Percentiles rank a stretch among this genome's conserved stretches.
Evolutionary conservation across 495 filamentous ascomycete species (phyloP).

Genomic region (Trichoderma erinaceum): DNA sequence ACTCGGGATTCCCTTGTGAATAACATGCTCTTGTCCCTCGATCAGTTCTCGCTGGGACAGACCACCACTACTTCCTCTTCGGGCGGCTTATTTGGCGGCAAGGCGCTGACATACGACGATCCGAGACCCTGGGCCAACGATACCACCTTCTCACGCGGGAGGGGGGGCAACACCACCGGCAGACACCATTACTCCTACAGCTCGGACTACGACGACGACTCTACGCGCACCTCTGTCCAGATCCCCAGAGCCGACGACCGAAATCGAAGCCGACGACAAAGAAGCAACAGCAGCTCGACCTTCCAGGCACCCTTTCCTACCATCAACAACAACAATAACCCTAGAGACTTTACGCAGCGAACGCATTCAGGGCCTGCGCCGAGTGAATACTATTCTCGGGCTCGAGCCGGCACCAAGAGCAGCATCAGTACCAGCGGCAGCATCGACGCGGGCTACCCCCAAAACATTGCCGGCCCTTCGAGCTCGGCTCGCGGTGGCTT

Average conservation of each 20-base stretch:
- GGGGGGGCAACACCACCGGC: background rate
- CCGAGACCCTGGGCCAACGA: conserved; percentile 9
- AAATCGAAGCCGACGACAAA: conserved; percentile 37
- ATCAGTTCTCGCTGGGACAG: conserved; percentile 62
- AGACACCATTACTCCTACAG: conserved; percentile 67
- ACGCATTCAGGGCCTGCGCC: conserved; percentile 30
- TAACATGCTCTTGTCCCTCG: conserved; percentile 86
- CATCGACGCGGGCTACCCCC: conserved; percentile 56
- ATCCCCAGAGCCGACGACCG: conserved; percentile 27
- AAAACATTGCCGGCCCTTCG: conserved; percentile 30
- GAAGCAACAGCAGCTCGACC: conserved; percentile 77
- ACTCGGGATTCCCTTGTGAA: conserved; percentile 83
- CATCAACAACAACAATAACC: conserved; percentile 50
- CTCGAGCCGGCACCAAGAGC: conserved; percentile 63
- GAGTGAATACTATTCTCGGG: conserved; percentile 39
- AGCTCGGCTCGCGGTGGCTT: conserved; percentile 48
- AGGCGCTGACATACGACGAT: conserved; percentile 19
- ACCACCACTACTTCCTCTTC: conserved; percentile 29
- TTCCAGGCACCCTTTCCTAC: conserved; percentile 56
- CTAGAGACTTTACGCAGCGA: conserved; percentile 40
- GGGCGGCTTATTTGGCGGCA: conserved; percentile 18
- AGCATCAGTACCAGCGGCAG: conserved; percentile 60
- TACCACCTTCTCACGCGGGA: background rate
- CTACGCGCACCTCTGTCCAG: conserved; percentile 53
- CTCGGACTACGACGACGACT: conserved; percentile 57